Conservation (phyloP, 2,329 filamentous ascomycete species). For the Parafenestella ontariensis region DNA sequence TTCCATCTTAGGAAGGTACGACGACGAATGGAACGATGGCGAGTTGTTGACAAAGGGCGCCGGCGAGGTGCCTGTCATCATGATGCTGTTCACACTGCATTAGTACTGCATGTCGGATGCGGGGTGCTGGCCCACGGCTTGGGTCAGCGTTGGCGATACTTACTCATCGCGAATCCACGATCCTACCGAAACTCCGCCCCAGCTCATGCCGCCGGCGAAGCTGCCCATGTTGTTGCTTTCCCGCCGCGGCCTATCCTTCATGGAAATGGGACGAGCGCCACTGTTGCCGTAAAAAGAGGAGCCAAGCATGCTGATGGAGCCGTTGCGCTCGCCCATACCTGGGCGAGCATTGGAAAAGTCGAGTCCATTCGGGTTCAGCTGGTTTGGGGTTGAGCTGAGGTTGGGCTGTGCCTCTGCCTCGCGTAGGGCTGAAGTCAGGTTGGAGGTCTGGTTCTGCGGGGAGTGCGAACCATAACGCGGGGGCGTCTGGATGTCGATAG, state of each 20-base stretch:
- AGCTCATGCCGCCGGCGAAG: slow-evolving; percentile 84
- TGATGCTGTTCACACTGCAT: slow-evolving; percentile 68
- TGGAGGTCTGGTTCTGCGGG: slow-evolving; percentile 68
- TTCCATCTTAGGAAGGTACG: slow-evolving; percentile 94
- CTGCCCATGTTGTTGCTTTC: slow-evolving; percentile 68
- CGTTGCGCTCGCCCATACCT: slow-evolving; percentile 56
- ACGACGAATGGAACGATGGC: slow-evolving; percentile 96
- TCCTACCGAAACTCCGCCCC: slow-evolving; percentile 94
- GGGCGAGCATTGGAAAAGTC: slow-evolving; percentile 41
- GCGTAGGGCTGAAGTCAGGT: slow-evolving; percentile 67
- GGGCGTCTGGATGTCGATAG: slow-evolving; percentile 66
- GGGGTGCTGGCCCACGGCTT: background rate
- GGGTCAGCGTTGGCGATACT: slow-evolving; percentile 55
- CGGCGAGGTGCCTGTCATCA: slow-evolving; percentile 96
- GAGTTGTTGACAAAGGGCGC: slow-evolving; percentile 78
- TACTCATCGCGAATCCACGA: slow-evolving; percentile 99
- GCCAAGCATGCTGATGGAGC: slow-evolving; percentile 59
- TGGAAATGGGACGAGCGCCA: slow-evolving; percentile 67
- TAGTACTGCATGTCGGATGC: slow-evolving; percentile 24
- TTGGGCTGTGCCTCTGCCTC: slow-evolving; percentile 50
- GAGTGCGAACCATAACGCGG: slow-evolving; percentile 64
- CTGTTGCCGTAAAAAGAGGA: slow-evolving; percentile 61
- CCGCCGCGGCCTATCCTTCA: slow-evolving; percentile 62
- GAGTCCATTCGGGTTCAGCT: slow-evolving; percentile 47
- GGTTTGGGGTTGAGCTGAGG: slow-evolving; percentile 48